A percentile compares a stretch with the other conserved stretches of the same genome.
Evolutionary conservation across 164 flowering plant genomes (phyloP).

Genomic region (Warburgia ugandensis): DNA sequence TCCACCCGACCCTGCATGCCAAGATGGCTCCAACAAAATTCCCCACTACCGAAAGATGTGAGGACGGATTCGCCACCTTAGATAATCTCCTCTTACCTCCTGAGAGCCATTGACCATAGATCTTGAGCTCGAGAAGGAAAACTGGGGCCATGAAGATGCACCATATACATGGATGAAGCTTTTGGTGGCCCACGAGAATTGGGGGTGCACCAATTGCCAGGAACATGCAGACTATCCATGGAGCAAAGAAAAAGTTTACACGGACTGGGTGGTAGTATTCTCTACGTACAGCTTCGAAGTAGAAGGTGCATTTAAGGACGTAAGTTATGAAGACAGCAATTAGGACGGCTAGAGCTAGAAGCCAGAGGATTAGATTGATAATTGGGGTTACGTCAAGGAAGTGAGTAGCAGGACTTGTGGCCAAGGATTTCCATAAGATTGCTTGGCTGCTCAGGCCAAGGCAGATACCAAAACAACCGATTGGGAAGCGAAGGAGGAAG

Average conservation of each 20-base stretch:
- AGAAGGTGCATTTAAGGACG: slow-evolving; percentile 65
- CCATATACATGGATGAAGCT: slow-evolving; percentile 68
- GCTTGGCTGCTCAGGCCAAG: slow-evolving; percentile 95
- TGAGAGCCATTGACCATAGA: slow-evolving; percentile 96
- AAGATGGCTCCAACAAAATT: slow-evolving; percentile 91
- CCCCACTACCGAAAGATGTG: slow-evolving; percentile 90
- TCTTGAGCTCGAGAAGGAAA: slow-evolving; percentile 75
- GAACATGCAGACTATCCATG: slow-evolving; percentile 93
- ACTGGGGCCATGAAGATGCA: slow-evolving; percentile 69
- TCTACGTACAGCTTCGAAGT: slow-evolving; percentile 86
- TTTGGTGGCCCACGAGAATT: slow-evolving; percentile 14
- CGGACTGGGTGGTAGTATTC: slow-evolving; percentile 92
- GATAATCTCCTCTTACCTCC: slow-evolving; percentile 85
- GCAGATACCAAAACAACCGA: slow-evolving; percentile 84
- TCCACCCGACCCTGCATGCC: slow-evolving; percentile 79
- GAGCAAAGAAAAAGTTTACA: slow-evolving; percentile 95
- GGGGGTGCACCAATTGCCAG: slow-evolving; percentile 73
- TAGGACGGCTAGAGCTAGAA: slow-evolving; percentile 52
- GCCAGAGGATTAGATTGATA: slow-evolving; percentile 72
- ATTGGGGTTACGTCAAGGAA: slow-evolving; percentile 67
- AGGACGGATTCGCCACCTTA: slow-evolving; percentile 86
- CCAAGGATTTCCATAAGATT: slow-evolving; percentile 69
- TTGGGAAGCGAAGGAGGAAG: slow-evolving; percentile 91
- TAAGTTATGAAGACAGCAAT: slow-evolving; percentile 49
- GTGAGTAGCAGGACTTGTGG: slow-evolving; percentile 65